phyloP scores from a whole-genome alignment of 2,329 filamentous ascomycete genomes.

The Colletotrichum gigasporum region DNA sequence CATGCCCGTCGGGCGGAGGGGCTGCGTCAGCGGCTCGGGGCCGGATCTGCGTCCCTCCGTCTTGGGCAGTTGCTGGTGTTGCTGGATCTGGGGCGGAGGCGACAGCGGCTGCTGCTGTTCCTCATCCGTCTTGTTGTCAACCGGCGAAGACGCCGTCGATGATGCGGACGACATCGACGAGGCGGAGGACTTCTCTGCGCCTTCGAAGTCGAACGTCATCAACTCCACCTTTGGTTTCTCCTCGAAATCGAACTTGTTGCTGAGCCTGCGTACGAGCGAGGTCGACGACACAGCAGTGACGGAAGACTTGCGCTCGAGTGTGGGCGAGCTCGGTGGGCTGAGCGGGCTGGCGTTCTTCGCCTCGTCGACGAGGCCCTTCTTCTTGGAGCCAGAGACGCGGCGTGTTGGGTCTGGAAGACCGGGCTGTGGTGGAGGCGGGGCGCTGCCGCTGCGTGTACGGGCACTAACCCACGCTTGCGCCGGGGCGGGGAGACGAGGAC shows the following conservation, averaged over 20 bases:
- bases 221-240: conserved; percentile 19
- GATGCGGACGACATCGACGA: conserved; percentile 22
- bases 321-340: conserved; percentile 45
- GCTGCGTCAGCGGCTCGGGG: conserved; percentile 49
- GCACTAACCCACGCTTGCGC: conserved; percentile 71
- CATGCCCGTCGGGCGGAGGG: conserved; percentile 56
- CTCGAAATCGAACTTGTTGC: conserved; percentile 30
- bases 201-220: conserved; percentile 25
- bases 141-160: conserved; percentile 18
- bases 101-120: conserved; percentile 37
- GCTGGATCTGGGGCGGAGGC: conserved; percentile 18
- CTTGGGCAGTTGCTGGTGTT: conserved; percentile 33
- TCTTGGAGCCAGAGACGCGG: conserved; percentile 56
- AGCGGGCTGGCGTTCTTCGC: conserved; percentile 59
- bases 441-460: conserved; percentile 49
- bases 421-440: conserved; percentile 44
- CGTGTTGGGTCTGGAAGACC: conserved; percentile 55
- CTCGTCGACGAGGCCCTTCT: conserved; percentile 57
- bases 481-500: conserved; percentile 74
- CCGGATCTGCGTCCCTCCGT: conserved; percentile 27
- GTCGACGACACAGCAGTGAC: conserved; percentile 28
- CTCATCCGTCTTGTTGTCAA: conserved; percentile 30
- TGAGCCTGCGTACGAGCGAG: conserved; percentile 26
- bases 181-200: conserved; percentile 20
- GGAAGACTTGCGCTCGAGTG: conserved; percentile 36